Conservation (phyloP, 441 rosid species). For the Erysimum pusillum region DNA sequence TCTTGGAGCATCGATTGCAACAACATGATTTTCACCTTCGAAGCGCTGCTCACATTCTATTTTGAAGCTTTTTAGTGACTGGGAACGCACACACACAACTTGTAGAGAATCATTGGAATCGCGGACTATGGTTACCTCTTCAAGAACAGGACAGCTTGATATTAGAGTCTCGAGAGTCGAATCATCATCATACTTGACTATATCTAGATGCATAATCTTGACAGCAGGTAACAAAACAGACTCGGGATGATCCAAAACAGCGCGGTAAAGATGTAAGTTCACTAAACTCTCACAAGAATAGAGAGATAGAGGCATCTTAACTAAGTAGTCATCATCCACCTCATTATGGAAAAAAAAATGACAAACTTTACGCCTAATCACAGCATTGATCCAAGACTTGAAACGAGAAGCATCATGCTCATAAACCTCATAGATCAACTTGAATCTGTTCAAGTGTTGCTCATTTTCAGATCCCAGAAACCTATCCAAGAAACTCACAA, state of each 20-base stretch:
- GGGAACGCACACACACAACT: conserved; percentile 13
- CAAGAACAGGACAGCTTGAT: background rate
- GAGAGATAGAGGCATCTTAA: conserved; percentile 17
- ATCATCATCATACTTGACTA: conserved; percentile 2
- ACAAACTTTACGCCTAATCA: conserved; percentile 20
- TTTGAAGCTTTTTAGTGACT: background rate
- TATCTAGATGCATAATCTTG: conserved; percentile 3
- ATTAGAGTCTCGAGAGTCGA: conserved; percentile 1
- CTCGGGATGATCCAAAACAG: background rate
- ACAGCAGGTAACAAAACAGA: conserved; percentile 6
- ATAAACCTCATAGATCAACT: conserved; percentile 18
- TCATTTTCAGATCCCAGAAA: conserved; percentile 23
- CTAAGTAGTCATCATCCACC: background rate
- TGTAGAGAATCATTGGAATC: conserved; percentile 8
- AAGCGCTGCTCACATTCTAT: background rate
- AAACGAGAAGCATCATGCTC: conserved; percentile 37
- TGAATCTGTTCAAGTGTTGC: conserved; percentile 25
- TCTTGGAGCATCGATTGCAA: conserved; percentile 23
- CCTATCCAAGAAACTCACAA: conserved; percentile 28
- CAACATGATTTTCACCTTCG: background rate
- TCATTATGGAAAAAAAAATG: conserved; percentile 17
- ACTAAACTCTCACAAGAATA: background rate
- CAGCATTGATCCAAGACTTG: conserved; percentile 34
- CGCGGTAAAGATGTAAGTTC: conserved; percentile 2
- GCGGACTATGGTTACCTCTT: conserved; percentile 7